Percentiles rank a stretch among this genome's conserved stretches.
Conservation (phyloP, 768 basidiomycete species). For the Psilocybe azurescens region DNA sequence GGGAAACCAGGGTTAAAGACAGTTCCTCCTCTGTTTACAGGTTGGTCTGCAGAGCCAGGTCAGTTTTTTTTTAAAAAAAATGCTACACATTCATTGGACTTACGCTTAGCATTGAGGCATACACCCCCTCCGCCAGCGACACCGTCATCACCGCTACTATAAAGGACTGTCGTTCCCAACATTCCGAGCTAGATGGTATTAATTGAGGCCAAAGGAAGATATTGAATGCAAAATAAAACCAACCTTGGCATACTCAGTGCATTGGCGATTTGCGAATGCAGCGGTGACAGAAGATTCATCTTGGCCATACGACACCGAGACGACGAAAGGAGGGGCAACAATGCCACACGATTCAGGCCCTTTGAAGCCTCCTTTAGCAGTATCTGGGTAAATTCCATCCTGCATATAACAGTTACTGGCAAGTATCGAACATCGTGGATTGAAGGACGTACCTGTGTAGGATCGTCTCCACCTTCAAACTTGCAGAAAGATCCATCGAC, state of each 20-base stretch:
- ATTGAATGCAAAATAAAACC: not conserved
- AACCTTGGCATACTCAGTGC: conserved; percentile 39
- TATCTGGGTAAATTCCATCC: conserved; percentile 28
- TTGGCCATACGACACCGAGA: conserved; percentile 41
- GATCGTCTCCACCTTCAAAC: conserved; percentile 51
- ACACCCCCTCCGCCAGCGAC: conserved; percentile 38
- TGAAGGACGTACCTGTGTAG: conserved; percentile 28
- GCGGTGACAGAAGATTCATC: conserved; percentile 37
- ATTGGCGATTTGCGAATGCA: conserved; percentile 38
- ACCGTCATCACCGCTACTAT: conserved; percentile 41
- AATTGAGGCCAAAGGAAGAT: conserved; percentile 16
- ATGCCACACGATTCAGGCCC: conserved; percentile 44
- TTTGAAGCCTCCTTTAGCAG: conserved; percentile 30
- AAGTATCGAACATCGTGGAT: not conserved
- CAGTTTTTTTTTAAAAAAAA: not conserved
- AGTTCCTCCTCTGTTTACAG: conserved; percentile 21
- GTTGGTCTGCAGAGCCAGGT: conserved; percentile 20
- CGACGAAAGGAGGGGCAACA: conserved; percentile 37
- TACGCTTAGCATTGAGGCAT: conserved; percentile 50
- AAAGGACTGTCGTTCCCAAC: conserved; percentile 41
- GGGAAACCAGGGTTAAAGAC: conserved; percentile 33
- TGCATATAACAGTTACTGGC: not conserved
- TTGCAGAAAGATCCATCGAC: conserved; percentile 50
- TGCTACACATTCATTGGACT: not conserved
- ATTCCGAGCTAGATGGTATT: conserved; percentile 35